Conservation (phyloP, 2,329 filamentous ascomycete species). For the Fusarium sterilihyphosum region DNA sequence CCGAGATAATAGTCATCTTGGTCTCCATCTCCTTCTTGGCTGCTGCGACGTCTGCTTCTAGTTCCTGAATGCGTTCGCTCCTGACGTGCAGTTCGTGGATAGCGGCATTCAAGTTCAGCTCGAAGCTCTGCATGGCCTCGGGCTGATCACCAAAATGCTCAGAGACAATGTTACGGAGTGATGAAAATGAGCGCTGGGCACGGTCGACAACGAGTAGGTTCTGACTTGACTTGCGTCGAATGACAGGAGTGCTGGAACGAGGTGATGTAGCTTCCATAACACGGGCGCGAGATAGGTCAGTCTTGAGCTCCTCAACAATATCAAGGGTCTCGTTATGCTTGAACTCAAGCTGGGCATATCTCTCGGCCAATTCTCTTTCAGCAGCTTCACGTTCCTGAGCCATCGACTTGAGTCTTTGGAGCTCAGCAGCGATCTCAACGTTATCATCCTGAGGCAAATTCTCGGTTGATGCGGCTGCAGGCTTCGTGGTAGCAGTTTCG, state of each 20-base stretch:
- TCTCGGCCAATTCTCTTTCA: constrained; percentile 76
- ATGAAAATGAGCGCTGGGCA: constrained; percentile 89
- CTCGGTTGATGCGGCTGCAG: constrained; percentile 48
- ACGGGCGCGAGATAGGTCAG: constrained; percentile 82
- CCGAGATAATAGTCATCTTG: constrained; percentile 96
- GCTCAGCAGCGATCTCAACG: constrained; percentile 67
- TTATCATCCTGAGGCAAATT: constrained; percentile 52
- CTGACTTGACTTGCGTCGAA: constrained; percentile 92
- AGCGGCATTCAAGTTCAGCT: constrained; percentile 87
- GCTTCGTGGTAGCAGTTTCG: constrained; percentile 58
- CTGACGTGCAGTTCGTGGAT: constrained; percentile 91
- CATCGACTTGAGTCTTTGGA: constrained; percentile 75
- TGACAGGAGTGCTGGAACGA: constrained; percentile 76
- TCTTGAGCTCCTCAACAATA: constrained; percentile 90
- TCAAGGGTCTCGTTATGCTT: constrained; percentile 85
- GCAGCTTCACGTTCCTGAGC: constrained; percentile 81
- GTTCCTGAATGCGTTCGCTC: constrained; percentile 87
- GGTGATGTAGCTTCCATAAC: constrained; percentile 68
- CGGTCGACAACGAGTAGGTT: constrained; percentile 88
- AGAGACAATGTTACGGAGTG: constrained; percentile 85
- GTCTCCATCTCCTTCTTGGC: constrained; percentile 96
- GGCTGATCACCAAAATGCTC: constrained; percentile 86
- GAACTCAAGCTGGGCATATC: constrained; percentile 84
- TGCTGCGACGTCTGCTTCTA: constrained; percentile 84
- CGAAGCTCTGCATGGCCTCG: constrained; percentile 90